Evolutionary conservation across 345 rosid genomes (phyloP), one percentile per base, ranked within the genome.

Genomic region (Populus alba): DNA sequence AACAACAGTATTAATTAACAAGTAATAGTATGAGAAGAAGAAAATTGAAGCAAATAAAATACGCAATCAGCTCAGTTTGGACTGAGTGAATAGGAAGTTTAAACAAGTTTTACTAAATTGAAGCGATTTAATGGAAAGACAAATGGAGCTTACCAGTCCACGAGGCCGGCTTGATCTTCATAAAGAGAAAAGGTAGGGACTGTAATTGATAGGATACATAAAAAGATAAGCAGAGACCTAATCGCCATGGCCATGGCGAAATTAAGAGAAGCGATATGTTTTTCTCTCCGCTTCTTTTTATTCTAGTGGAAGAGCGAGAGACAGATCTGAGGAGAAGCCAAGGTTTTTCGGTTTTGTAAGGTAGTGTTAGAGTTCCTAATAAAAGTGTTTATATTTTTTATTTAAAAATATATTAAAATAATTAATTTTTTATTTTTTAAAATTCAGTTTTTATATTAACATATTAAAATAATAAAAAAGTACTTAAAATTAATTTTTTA

Each of bases 111-210:
- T 4, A 47, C 18, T 23, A n/a, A 57, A 72, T 35, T 27, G 47
- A 63, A 37, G 75, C 31, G 59, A n/a, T 66, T 6, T 43, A 70
- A 13, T 22, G 47, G 35, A 20, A 45, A 45, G 72, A 38, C 47
- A 55, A 6, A 12, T 57, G 78, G 61, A 41, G 74, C 80, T 84
- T 79, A 92, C 99, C 99, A 97, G 78, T 97, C 99, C 90, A 88
- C 87, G 86, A 94, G 94, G 68, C 98, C 99, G 53, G 87, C 97
- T 90, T 97, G 97, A 88, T 94, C 99, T 85, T 92, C 99, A 73
- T 87, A 94, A 55, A 94, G 93, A 53, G 97, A 90, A 53, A 84
- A 79, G 83, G 84, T 67, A 33, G 83, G 79, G 71, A 68, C 74
- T 8, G 84, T 62, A 33, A 86, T 79, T 43, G 94, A 92, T 51